Percentiles rank a stretch among this genome's conserved stretches.
Conservation (phyloP, 495 filamentous ascomycete genomes). For the Tuber melanosporum region DNA sequence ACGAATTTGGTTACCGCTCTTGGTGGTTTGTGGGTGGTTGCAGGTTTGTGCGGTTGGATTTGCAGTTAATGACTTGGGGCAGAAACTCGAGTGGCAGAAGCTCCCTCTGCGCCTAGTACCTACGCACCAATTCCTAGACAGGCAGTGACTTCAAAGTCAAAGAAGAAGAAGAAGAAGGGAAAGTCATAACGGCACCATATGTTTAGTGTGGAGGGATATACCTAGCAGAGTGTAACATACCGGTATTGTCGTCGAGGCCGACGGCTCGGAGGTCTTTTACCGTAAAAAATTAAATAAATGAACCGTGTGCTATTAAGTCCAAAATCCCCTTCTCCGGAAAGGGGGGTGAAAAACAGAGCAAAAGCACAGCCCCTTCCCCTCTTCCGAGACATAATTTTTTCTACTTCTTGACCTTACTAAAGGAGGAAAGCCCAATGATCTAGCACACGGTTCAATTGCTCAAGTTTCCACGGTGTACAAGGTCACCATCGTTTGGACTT, state of each 20-base stretch:
- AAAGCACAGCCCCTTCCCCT: too few species aligned
- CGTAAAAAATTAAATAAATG: too few species aligned
- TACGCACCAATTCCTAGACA: slow-evolving; percentile 18
- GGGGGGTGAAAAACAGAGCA: too few species aligned
- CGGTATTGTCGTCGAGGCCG: background rate
- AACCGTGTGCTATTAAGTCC: too few species aligned
- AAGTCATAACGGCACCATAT: slow-evolving; percentile 16
- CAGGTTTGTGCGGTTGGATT: background rate
- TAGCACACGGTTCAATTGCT: too few species aligned
- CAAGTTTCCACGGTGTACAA: background rate
- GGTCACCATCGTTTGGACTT: background rate
- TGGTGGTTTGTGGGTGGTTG: background rate
- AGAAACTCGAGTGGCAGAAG: slow-evolving; percentile 17
- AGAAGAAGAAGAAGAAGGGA: slow-evolving; percentile 39
- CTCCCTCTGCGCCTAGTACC: slow-evolving; percentile 6
- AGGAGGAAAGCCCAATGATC: too few species aligned
- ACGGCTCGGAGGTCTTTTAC: background rate
- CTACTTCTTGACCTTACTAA: too few species aligned
- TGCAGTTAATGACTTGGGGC: background rate
- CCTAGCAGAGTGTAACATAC: background rate
- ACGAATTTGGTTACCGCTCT: background rate
- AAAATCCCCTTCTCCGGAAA: too few species aligned
- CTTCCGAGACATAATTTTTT: too few species aligned
- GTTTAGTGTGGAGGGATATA: background rate
- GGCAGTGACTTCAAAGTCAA: slow-evolving; percentile 14